Evolutionary conservation across 2,329 filamentous ascomycete genomes (phyloP), one percentile per base, ranked within the genome.

Genomic region (Exophiala lecanii-corni): DNA sequence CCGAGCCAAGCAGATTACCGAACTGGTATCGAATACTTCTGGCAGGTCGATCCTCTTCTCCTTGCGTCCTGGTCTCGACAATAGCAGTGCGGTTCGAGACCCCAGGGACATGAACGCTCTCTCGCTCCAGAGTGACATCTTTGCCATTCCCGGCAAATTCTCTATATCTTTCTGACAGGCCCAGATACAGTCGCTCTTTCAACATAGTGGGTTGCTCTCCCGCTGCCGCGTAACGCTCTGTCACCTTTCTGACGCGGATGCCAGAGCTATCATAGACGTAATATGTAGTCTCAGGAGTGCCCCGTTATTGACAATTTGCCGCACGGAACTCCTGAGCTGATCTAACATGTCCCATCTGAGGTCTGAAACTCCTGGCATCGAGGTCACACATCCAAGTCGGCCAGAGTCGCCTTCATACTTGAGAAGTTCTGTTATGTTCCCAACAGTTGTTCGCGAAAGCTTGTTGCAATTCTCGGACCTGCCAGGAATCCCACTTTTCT

Each of bases 221-320:
- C 9, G 25, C 25, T 28, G 25, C 25, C 9, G 7, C n/a, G 25
- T 7, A 28, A 9, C 25, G 25, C 25, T 28, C 25, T 7, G 9
- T 9, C 7, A 28, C 47, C 32, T 62, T 61, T 4, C 59, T 50
- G 1, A 58, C 45, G 1, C 59, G 38, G 31, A 42, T 41, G 2
- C 55, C 55, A 2, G 16, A 32, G 2, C 34, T 17, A 33, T 59
- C 45, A 36, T 62, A 61, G 16, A 41, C 23, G 36, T 59, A 60
- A 26, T 50, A 59, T 7, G 55, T 58, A 2, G 38, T 56, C 21
- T 58, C 54, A 28, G 25, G 25, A 28, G 25, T 28, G n/a, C 25
- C n/a, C n/a, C 25, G 25, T 28, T n/a, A n/a, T 28, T 28, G 25
- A 28, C 25, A 28, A 9, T 28, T 28, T 28, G 25, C 7, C 25